phyloP scores from a whole-genome alignment of 495 filamentous ascomycete genomes.

The Oidiodendron maius region DNA sequence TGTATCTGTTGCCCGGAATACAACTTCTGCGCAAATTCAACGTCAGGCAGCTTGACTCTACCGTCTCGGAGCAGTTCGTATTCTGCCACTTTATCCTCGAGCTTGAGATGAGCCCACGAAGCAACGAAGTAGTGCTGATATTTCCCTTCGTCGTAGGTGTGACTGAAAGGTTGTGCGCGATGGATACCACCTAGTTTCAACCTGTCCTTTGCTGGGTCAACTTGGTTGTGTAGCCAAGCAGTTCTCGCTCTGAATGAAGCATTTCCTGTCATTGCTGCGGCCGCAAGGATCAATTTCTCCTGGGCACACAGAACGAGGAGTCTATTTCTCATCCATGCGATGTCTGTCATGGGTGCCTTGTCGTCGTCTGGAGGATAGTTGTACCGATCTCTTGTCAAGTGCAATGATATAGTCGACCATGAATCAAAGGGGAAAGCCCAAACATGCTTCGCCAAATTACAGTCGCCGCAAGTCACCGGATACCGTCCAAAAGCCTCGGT shows the following conservation, averaged over 20 bases:
- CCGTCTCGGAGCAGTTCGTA: conserved; percentile 21
- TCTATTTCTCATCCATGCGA: conserved; percentile 26
- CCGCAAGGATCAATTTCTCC: conserved; percentile 23
- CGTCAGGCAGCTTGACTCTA: neutral
- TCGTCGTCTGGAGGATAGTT: conserved; percentile 20
- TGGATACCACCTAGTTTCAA: conserved; percentile 37
- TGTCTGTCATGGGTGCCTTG: neutral
- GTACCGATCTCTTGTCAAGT: conserved; percentile 26
- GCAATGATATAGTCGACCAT: conserved; percentile 31
- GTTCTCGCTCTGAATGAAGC: conserved; percentile 19
- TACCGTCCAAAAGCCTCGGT: conserved; percentile 35
- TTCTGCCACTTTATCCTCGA: conserved; percentile 12
- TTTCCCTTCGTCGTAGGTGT: conserved; percentile 27
- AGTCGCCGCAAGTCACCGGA: conserved; percentile 28
- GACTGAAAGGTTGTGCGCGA: conserved; percentile 36
- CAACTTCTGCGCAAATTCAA: too few species aligned
- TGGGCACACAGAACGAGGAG: conserved; percentile 29
- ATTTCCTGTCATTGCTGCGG: conserved; percentile 28
- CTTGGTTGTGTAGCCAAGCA: conserved; percentile 21
- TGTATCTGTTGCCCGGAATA: too few species aligned
- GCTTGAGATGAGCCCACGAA: conserved; percentile 20
- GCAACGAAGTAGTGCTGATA: conserved; percentile 31
- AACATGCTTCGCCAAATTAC: conserved; percentile 36
- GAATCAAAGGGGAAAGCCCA: conserved; percentile 41
- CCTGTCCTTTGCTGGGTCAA: conserved; percentile 18